phyloP scores from a whole-genome alignment of 805 yeast species.

The Candida nitratophila region DNA sequence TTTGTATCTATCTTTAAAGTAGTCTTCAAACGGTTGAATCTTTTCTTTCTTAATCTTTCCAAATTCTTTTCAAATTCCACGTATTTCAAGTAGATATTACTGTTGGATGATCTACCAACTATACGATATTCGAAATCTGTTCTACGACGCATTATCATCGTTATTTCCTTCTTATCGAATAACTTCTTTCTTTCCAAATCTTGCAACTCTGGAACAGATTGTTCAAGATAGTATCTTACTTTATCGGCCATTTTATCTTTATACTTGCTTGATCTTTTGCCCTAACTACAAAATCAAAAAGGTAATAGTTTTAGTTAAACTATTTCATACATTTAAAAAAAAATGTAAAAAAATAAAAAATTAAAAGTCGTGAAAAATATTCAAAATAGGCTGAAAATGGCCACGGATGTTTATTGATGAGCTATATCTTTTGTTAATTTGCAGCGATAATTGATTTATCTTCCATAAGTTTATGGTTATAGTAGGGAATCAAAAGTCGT shows the following conservation, averaged over 20 bases:
- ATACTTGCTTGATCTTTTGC: neutral
- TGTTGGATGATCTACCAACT: constrained; percentile 72
- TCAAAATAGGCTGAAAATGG: too few relatives aligned
- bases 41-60: constrained; percentile 68
- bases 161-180: constrained; percentile 76
- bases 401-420: too few relatives aligned
- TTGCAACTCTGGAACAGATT: constrained; percentile 84
- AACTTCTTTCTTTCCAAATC: constrained; percentile 77
- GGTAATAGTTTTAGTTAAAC: too few relatives aligned
- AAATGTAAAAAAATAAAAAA: too few relatives aligned
- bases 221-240: constrained; percentile 49
- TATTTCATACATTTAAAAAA: too few relatives aligned
- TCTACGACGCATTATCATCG: constrained; percentile 81
- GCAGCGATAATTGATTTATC: too few relatives aligned
- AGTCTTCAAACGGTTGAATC: constrained; percentile 54
- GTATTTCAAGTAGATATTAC: constrained; percentile 72
- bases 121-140: constrained; percentile 94
- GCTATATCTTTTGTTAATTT: too few relatives aligned
- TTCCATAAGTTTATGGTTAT: too few relatives aligned
- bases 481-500: too few relatives aligned
- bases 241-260: constrained; percentile 28
- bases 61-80: constrained; percentile 73
- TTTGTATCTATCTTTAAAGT: constrained; percentile 50
- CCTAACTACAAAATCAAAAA: neutral
- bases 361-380: too few relatives aligned